Evolutionary conservation across 2,329 filamentous ascomycete species (phyloP), one percentile per base, ranked within the genome.

Genomic region (Aspergillus latus): DNA sequence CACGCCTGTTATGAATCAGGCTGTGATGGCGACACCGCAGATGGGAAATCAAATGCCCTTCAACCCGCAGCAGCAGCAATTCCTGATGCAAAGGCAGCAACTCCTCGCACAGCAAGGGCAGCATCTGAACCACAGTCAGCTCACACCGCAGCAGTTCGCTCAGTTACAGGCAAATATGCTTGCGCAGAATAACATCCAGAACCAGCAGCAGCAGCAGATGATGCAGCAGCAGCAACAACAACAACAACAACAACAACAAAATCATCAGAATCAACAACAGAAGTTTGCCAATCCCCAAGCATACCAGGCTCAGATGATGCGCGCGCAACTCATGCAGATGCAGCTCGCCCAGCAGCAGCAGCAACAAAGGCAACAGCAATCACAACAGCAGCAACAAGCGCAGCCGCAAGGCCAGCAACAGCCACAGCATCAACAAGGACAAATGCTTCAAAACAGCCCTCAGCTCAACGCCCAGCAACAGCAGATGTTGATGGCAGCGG

Each of bases 161-260:
- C 74, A 76, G 42, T 58, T 76, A 58, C 76, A 77, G 44, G 75
- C 65, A 68, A 78, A 66, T 69, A 70, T 69, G 52, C 76, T 77
- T 49, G 76, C 75, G 28, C 77, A 78, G 56, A 78, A 80, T 50
- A 76, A 76, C 32, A 78, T 74, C 34, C 77, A 73, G 60, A 71
- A 69, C 52, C 68, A 77, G 63, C 74, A 75, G 34, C 72, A 75
- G 16, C 72, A 75, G 46, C 72, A 75, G 45, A 67, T 73, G 48
- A 62, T 75, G 46, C 73, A 76, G 49, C 73, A 74, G 46, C 66
- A 68, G 45, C 66, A n/a, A n/a, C n/a, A n/a, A n/a, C n/a, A n/a
- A n/a, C n/a, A n/a, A n/a, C n/a, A n/a, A n/a, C n/a, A n/a, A n/a
- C n/a, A 21, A 21, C 21, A 71, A 32, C 66, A 71, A 21, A 66